Percentiles rank a stretch among this genome's conserved stretches.
Conservation (phyloP, 768 basidiomycete genomes). For the Mycena floridula region DNA sequence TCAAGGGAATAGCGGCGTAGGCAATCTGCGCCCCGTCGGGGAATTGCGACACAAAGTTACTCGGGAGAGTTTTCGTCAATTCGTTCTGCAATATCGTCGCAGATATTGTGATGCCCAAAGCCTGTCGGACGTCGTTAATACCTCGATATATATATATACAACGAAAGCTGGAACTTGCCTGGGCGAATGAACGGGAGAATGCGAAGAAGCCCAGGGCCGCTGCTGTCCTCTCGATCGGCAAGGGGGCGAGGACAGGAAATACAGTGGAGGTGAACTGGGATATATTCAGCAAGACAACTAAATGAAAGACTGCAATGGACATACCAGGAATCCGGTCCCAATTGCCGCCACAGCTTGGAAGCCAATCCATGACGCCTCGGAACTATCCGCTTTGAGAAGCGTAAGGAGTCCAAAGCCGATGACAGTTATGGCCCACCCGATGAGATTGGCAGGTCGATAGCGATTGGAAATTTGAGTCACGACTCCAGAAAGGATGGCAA, state of each 20-base stretch:
- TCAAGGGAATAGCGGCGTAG: no score
- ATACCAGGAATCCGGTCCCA: constrained; percentile 3
- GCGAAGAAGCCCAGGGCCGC: constrained; percentile 30
- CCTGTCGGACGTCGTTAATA: no score
- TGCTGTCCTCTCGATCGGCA: constrained; percentile 21
- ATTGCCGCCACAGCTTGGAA: constrained; percentile 8
- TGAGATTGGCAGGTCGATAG: neutral
- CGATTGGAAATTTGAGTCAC: neutral
- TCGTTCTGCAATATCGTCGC: no score
- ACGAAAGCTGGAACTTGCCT: constrained; percentile 19
- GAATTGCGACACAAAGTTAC: no score
- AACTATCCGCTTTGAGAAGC: constrained; percentile 15
- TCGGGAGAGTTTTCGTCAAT: no score
- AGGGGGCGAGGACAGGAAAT: constrained; percentile 12
- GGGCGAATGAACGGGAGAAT: constrained; percentile 14
- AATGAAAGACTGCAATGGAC: neutral
- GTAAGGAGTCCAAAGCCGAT: constrained; percentile 30
- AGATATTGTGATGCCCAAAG: no score
- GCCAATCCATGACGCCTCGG: constrained; percentile 21
- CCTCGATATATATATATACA: neutral
- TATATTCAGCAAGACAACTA: neutral
- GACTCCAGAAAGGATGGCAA: neutral
- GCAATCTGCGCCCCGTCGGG: no score
- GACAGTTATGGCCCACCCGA: constrained; percentile 25
- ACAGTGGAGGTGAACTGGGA: constrained; percentile 2